phyloP scores from a whole-genome alignment of 2,329 filamentous ascomycete species.

The Chrysoporthe cubensis region DNA sequence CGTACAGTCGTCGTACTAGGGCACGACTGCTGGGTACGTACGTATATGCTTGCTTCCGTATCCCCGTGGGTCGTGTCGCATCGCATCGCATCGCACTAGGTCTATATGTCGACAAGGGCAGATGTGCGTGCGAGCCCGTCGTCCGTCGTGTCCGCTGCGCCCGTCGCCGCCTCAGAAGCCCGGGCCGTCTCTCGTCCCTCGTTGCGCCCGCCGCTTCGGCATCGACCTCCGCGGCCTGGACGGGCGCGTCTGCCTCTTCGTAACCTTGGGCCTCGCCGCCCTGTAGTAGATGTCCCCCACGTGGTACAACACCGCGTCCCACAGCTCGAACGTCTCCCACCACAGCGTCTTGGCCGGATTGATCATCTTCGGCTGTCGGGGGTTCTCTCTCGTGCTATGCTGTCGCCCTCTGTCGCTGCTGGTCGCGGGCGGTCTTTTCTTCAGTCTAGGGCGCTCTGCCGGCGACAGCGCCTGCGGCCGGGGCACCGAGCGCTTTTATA shows the following conservation, averaged over 20 bases:
- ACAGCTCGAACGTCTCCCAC: constrained; percentile 42
- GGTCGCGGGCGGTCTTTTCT: no score
- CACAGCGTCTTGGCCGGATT: constrained; percentile 33
- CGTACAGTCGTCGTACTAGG: no score
- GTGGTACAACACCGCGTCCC: constrained; percentile 45
- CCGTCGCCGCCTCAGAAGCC: neutral
- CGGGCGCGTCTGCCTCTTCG: neutral
- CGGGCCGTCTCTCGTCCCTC: neutral
- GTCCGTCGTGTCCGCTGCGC: no score
- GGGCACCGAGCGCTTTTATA: neutral
- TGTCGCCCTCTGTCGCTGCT: no score
- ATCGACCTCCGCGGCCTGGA: constrained; percentile 10
- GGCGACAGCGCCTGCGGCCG: no score
- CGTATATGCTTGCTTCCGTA: neutral
- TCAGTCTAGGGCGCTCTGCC: no score
- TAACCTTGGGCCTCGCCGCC: constrained; percentile 5
- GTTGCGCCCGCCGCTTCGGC: neutral
- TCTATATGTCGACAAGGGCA: no score
- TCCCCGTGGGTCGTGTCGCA: no score
- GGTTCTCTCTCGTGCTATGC: no score
- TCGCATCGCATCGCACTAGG: no score
- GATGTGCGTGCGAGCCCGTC: no score
- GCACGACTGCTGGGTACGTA: no score
- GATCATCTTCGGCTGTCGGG: constrained; percentile 9
- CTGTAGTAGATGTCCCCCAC: constrained; percentile 45